Evolutionary conservation across 108 stramenopile genomes (phyloP), one percentile per base, ranked within the genome.

Genomic region (Schizochytrium sp.): DNA sequence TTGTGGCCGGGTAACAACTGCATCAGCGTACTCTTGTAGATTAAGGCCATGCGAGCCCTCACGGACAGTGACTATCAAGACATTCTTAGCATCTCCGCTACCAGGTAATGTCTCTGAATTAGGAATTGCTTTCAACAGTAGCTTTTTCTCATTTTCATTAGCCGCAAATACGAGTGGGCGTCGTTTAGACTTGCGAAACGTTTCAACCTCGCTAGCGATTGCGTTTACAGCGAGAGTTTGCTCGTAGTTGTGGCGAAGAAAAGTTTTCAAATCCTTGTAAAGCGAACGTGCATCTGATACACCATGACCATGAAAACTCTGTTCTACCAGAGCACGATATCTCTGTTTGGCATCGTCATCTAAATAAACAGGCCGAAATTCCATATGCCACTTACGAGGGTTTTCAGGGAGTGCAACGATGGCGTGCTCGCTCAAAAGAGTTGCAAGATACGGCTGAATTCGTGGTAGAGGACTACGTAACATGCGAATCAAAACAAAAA

Each of bases 181-280:
- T 8, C 64, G 7, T 15, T 38, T 38, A 2, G 40, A 44, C 19
- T 0, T 44, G 64, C 64, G 64, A 38, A 69, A 28, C 10, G 64
- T 44, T 8, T 38, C 64, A 1, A 69, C 64, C 2, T 69, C 64
- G 42, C 8, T 44, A 8, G 3, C 64, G 28, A 69, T 69, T 7
- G 64, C 12, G 42, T 69, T 44, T 69, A 69, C 15, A 8, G 64
- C 64, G 42, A 7, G 42, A 44, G 64, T 44, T 0, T 44, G 64
- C 64, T 69, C 64, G 64, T 69, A 69, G 28, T 69, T 69, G 64
- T 69, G 64, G 28, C 64, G 64, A 10, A 69, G 44, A 69, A 69
- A 69, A 7, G 64, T 69, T 44, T 69, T 69, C 42, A 69, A 44
- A 44, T 69, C 64, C 28, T 69, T 69, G 64, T 69, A 69, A 7